Conservation (phyloP, 2,329 filamentous ascomycete genomes). For the Ophiocordyceps camponoti-saundersi region DNA sequence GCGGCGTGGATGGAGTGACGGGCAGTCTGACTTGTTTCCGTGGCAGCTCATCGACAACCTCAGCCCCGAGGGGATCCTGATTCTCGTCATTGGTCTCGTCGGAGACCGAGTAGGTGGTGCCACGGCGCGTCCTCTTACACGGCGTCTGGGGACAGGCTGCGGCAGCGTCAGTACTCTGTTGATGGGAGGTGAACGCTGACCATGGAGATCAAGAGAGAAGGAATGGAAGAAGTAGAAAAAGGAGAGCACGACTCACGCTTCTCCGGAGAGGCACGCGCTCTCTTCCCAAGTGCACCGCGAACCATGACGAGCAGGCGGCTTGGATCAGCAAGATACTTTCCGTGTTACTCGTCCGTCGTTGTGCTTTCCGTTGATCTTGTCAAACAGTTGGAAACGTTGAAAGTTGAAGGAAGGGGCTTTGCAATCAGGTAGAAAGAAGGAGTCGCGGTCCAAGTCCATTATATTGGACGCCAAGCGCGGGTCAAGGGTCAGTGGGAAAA, state of each 20-base stretch:
- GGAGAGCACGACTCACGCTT: constrained; percentile 5
- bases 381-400: neutral
- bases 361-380: neutral
- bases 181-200: neutral
- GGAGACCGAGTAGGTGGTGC: constrained; percentile 23
- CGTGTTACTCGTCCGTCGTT: neutral
- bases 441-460: constrained; percentile 5
- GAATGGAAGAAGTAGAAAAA: neutral
- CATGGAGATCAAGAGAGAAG: neutral
- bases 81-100: constrained; percentile 45
- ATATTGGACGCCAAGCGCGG: neutral
- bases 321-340: neutral
- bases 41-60: constrained; percentile 20
- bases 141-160: constrained; percentile 15
- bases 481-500: constrained; percentile 2
- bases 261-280: constrained; percentile 12
- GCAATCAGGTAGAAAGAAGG: constrained; percentile 1
- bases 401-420: neutral
- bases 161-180: neutral
- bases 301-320: constrained; percentile 9
- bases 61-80: constrained; percentile 26
- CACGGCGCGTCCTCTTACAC: constrained; percentile 28
- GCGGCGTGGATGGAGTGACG: constrained; percentile 55
- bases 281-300: constrained; percentile 17
- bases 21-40: constrained; percentile 19